Evolutionary conservation across 192 early-diverging fungal species (phyloP).

Genomic region (Coemansia javaensis): DNA sequence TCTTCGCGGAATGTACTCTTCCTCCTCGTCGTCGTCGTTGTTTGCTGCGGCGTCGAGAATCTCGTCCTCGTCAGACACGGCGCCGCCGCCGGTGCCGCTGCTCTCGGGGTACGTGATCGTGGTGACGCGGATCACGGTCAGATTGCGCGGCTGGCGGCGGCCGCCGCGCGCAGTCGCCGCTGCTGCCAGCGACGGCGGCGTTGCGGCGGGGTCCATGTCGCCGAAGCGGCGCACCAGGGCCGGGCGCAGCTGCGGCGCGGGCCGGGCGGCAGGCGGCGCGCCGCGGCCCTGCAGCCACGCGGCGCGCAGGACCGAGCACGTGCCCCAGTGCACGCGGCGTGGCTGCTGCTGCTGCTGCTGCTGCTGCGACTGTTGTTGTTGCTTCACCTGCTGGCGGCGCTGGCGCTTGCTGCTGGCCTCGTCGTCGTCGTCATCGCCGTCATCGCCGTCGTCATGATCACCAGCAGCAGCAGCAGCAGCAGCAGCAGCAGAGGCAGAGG

Average conservation of each 20-base stretch:
- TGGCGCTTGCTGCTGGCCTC: background rate
- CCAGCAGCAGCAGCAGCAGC: too few species aligned
- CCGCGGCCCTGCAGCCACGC: constrained; percentile 10
- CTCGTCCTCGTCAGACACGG: background rate
- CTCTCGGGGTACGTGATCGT: constrained; percentile 28
- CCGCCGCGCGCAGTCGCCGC: background rate
- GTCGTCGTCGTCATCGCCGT: too few species aligned
- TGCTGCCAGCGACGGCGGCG: background rate
- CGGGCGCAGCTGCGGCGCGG: background rate
- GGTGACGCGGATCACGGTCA: constrained; percentile 20
- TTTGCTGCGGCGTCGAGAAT: too few species aligned
- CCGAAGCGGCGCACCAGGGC: constrained; percentile 11
- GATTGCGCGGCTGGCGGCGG: constrained; percentile 1
- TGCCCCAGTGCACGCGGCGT: constrained; percentile 28
- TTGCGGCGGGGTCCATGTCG: too few species aligned
- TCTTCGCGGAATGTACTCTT: constrained; percentile 12
- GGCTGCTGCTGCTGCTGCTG: constrained; percentile 21
- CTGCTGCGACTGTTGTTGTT: constrained; percentile 2
- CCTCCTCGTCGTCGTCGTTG: constrained; percentile 1
- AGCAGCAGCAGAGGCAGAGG: too few species aligned
- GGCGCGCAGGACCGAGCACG: constrained; percentile 10
- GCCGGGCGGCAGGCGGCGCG: background rate
- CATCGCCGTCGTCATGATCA: too few species aligned
- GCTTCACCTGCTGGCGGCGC: background rate
- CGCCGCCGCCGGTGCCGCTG: too few species aligned